phyloP scores from a whole-genome alignment of 257 asterid genomes.

The Solanum appendiculatum region DNA sequence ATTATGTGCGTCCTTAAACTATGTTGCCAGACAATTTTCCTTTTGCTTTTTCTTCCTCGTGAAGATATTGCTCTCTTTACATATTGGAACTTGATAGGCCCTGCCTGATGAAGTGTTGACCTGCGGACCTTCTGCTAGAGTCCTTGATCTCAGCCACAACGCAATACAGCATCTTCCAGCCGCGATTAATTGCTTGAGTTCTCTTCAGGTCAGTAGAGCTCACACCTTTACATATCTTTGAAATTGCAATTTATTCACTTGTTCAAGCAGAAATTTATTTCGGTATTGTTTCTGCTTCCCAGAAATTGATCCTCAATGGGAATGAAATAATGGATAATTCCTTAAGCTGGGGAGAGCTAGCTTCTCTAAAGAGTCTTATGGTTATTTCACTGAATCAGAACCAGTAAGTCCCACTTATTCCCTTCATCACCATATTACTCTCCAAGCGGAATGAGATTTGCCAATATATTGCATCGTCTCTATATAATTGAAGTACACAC shows the following conservation, averaged over 20 bases:
- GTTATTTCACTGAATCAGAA: conserved; percentile 56
- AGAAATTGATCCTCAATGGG: conserved; percentile 61
- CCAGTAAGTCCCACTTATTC: conserved; percentile 29
- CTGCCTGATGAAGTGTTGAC: conserved; percentile 78
- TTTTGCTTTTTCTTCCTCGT: neutral
- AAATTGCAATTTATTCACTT: neutral
- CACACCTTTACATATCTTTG: neutral
- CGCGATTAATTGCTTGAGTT: conserved; percentile 33
- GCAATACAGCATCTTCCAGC: conserved; percentile 50
- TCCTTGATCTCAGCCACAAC: conserved; percentile 73
- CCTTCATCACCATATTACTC: neutral
- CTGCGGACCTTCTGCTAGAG: conserved; percentile 48
- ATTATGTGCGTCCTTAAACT: neutral
- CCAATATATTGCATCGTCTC: neutral
- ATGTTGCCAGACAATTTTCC: neutral
- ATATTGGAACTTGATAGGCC: conserved; percentile 39
- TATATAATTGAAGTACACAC: neutral
- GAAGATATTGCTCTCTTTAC: neutral
- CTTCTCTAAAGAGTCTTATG: conserved; percentile 50
- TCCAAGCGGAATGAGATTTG: neutral
- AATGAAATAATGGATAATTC: conserved; percentile 46
- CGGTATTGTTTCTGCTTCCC: conserved; percentile 5
- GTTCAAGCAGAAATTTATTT: neutral
- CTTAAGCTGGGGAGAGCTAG: conserved; percentile 68
- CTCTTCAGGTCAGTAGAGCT: conserved; percentile 42